Conservation (phyloP, 2,329 filamentous ascomycete species). For the Lecanicillium sp. region DNA sequence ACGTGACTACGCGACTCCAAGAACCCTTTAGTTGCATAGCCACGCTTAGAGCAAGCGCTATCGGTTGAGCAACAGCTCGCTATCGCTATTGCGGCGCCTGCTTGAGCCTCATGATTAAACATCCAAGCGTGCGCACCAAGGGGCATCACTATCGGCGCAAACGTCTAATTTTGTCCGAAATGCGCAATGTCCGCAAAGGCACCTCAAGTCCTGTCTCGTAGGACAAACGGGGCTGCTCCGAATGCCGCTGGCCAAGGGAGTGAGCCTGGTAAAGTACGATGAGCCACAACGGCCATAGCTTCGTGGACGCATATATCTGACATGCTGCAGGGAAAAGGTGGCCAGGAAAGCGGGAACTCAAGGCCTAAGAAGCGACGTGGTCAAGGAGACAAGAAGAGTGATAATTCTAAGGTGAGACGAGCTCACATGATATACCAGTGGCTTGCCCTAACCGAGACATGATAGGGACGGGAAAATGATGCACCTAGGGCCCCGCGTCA, state of each 20-base stretch:
- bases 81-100: not conserved
- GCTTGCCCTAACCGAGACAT: not conserved
- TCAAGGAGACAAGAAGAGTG: constrained; percentile 23
- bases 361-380: constrained; percentile 23
- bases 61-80: not conserved
- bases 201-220: constrained; percentile 31
- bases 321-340: constrained; percentile 15
- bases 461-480: constrained; percentile 17
- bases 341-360: constrained; percentile 16
- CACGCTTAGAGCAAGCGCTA: not conserved
- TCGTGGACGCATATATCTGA: constrained; percentile 14
- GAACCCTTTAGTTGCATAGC: constrained; percentile 13
- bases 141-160: constrained; percentile 16
- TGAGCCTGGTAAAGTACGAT: constrained; percentile 17
- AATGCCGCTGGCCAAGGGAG: constrained; percentile 20
- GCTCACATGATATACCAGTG: not conserved
- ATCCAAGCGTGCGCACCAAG: not conserved
- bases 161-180: constrained; percentile 14
- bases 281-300: not conserved
- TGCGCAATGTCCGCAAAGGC: constrained; percentile 32
- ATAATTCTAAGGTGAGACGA: constrained; percentile 23
- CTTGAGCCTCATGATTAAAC: not conserved
- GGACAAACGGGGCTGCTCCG: constrained; percentile 27
- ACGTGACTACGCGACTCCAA: not conserved
- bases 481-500: constrained; percentile 38